Percentiles rank a stretch among this genome's conserved stretches.
Evolutionary conservation across 148 eudicot species (phyloP).

Genomic region (Camellia lanceoleosa): DNA sequence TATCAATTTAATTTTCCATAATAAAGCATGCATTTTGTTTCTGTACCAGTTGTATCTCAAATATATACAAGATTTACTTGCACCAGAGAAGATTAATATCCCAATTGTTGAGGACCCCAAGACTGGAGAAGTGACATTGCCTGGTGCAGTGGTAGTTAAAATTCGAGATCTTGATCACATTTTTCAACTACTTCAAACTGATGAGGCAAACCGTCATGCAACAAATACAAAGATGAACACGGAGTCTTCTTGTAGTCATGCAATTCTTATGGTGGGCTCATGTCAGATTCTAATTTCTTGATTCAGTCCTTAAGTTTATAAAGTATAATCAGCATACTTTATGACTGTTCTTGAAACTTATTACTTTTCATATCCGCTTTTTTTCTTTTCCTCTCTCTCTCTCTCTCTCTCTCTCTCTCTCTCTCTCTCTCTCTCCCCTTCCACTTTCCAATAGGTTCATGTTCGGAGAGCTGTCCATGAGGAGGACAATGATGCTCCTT

Average conservation of each 20-base stretch:
- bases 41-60: constrained; percentile 77
- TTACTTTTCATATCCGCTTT: background rate
- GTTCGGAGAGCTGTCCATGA: constrained; percentile 54
- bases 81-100: constrained; percentile 88
- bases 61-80: constrained; percentile 90
- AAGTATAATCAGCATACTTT: background rate
- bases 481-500: constrained; percentile 32
- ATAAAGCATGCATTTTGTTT: constrained; percentile 1
- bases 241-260: constrained; percentile 98
- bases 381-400: constrained; percentile 6
- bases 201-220: constrained; percentile 91
- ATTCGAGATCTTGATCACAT: constrained; percentile 78
- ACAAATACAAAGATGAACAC: constrained; percentile 96
- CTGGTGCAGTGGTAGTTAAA: constrained; percentile 67
- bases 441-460: constrained; percentile 47
- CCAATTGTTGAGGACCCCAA: constrained; percentile 85
- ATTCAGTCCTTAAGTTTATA: background rate
- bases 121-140: constrained; percentile 80
- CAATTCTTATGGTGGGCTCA: constrained; percentile 73
- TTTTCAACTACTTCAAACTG: constrained; percentile 67
- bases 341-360: background rate
- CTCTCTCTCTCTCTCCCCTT: too few relatives aligned
- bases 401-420: too few relatives aligned
- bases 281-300: constrained; percentile 1
- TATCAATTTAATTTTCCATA: background rate